These are phyloP conservation scores for Metarhizium album DNA, from an alignment of 2,329 filamentous ascomycete species.

Conservation along the genomic window DNA sequence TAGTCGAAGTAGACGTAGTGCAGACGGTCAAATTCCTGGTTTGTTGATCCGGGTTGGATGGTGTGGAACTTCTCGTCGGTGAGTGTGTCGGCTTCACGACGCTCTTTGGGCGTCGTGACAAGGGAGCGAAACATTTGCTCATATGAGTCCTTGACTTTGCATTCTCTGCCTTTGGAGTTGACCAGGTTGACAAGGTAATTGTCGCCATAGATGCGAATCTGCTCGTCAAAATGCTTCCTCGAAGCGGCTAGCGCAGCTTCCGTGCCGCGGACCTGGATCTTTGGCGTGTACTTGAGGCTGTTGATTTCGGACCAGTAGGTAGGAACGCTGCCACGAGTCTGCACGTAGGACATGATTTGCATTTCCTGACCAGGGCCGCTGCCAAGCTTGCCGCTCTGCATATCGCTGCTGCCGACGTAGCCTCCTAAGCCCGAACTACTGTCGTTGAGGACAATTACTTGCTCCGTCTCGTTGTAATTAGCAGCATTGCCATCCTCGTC, in stretches of 20 bases:
- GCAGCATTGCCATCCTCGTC: slow-evolving; percentile 93
- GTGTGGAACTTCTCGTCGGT: slow-evolving; percentile 73
- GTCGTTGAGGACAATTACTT: slow-evolving; percentile 84
- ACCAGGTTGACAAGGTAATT: slow-evolving; percentile 97
- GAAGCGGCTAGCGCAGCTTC: slow-evolving; percentile 73
- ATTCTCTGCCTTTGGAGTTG: slow-evolving; percentile 89
- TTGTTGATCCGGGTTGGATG: slow-evolving; percentile 53
- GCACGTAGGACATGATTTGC: slow-evolving; percentile 88
- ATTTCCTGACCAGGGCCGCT: slow-evolving; percentile 56
- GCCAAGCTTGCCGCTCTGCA: slow-evolving; percentile 61
- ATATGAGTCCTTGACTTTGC: slow-evolving; percentile 83
- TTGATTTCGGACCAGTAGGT: slow-evolving; percentile 97
- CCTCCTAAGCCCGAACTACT: slow-evolving; percentile 62
- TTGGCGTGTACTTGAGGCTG: slow-evolving; percentile 81
- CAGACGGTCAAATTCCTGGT: slow-evolving; percentile 63
- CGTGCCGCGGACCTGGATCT: slow-evolving; percentile 74
- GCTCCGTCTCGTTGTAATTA: slow-evolving; percentile 98
- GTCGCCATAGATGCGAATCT: slow-evolving; percentile 87
- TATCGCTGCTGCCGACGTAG: slow-evolving; percentile 65
- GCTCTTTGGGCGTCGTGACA: slow-evolving; percentile 57
- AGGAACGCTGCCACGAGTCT: slow-evolving; percentile 91
- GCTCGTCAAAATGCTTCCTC: slow-evolving; percentile 81
- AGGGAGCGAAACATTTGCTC: slow-evolving; percentile 78
- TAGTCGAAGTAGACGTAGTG: slow-evolving; percentile 99
- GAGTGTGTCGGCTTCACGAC: slow-evolving; percentile 50